Percentiles rank a stretch among this genome's conserved stretches.
Conservation (phyloP, 176 grass and related monocot species). For the Puya raimondii region DNA sequence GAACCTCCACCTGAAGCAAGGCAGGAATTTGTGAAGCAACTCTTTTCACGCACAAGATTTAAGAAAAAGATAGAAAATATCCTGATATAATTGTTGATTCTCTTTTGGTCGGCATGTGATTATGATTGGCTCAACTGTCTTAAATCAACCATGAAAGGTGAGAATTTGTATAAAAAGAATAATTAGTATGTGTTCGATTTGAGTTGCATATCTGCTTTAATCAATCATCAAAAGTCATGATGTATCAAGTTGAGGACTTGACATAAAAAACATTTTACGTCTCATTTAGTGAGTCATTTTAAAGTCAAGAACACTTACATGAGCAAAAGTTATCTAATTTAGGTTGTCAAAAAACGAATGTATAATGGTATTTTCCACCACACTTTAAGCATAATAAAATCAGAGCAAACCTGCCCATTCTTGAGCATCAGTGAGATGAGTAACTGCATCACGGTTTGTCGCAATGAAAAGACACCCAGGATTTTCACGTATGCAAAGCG, state of each 20-base stretch:
- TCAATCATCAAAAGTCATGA: too few relatives aligned
- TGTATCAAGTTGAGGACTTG: too few relatives aligned
- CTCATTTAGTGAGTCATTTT: too few relatives aligned
- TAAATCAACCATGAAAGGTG: neutral
- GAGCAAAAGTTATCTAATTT: neutral
- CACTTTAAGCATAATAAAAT: neutral
- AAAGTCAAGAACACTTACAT: neutral
- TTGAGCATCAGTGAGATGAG: conserved; percentile 98
- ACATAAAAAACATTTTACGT: too few relatives aligned
- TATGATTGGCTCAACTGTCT: neutral
- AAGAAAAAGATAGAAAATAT: neutral
- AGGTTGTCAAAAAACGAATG: neutral
- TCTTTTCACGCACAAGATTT: neutral
- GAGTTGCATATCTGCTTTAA: too few relatives aligned
- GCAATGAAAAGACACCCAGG: conserved; percentile 94
- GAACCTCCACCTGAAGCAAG: conserved; percentile 67
- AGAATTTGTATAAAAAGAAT: neutral
- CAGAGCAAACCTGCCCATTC: conserved; percentile 77
- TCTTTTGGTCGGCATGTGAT: neutral
- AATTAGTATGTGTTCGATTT: neutral
- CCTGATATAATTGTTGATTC: neutral
- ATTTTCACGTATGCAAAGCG: conserved; percentile 86
- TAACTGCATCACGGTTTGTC: conserved; percentile 93
- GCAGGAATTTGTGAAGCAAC: neutral
- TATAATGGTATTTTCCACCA: neutral